Base-by-base conservation (phyloP, 2,329 filamentous ascomycete species). In the Scedosporium boydii region DNA sequence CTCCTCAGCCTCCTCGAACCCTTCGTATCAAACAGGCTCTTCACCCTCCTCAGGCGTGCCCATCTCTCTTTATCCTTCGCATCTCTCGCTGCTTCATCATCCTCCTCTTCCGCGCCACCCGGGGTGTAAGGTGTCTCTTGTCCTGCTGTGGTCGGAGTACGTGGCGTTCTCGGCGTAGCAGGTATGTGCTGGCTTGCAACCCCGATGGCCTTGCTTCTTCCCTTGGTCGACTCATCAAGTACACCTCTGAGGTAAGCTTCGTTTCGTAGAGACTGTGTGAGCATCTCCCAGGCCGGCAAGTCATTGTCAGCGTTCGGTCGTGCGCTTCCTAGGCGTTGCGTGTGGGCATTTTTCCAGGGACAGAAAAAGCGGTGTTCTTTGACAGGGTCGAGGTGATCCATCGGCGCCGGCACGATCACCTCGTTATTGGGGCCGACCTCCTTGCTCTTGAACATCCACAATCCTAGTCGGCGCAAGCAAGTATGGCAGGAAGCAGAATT, bases 381-480 rank as follows among this genome's bases (percentile, higher is more conserved):
- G 1, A 87, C 75, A 4, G 86, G 85, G 69, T 93, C 87, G 1
- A 95, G 79, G 62, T 83, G 78, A 66, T 84, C 82, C 80, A 89
- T 87, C 1, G 83, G 82, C 2, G 86, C 82, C 1, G 82, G 81
- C 4, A 82, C 78, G 10, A 87, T 73, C 9, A 86, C 75, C 42
- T 80, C 74, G 0, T 80, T 80, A 16, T 76, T 74, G 1, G 78
- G 76, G 63, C 84, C 81, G 34, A 88, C 82, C 68, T 85, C 83
- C 73, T 87, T 92, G 72, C 87, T 87, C 69, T 87, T 89, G 73
- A 96, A 98, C 79, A 99, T 88, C 95, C 95, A 99, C 2, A 99
- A 80, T 0, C 95, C 95, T 0, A 98, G 80, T 1, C 93, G 86
- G 64, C 95, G 87, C 70, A 96, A 89, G 72, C 95, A 99, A 21